Evolutionary conservation across 2,329 filamentous ascomycete genomes (phyloP).

Genomic region (Curvularia verruculosa): DNA sequence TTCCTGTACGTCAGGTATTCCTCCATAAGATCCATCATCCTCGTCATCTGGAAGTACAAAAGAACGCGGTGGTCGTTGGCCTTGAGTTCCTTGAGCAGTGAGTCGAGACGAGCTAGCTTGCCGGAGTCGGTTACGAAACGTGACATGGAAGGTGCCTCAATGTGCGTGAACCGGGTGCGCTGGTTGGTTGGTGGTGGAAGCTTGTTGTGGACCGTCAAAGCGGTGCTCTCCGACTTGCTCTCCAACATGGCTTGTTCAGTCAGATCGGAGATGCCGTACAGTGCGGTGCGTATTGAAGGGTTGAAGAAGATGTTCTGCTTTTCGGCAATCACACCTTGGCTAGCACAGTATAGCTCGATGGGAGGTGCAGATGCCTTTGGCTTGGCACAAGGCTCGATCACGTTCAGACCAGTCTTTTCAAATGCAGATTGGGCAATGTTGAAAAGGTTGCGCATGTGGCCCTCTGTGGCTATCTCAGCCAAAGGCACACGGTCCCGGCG

Average conservation of each 20-base stretch:
- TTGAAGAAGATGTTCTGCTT: conserved; percentile 81
- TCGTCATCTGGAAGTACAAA: conserved; percentile 99
- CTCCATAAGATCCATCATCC: conserved; percentile 99
- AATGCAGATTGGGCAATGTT: conserved; percentile 75
- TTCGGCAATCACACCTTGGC: conserved; percentile 67
- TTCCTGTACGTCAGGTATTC: conserved; percentile 98
- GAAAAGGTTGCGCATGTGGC: conserved; percentile 75
- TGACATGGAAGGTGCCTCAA: conserved; percentile 92
- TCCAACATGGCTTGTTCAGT: conserved; percentile 78
- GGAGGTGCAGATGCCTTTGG: conserved; percentile 85
- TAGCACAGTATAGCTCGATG: conserved; percentile 78
- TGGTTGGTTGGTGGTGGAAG: conserved; percentile 80
- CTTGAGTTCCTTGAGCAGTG: conserved; percentile 87
- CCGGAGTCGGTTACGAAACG: conserved; percentile 98
- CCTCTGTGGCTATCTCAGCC: conserved; percentile 72
- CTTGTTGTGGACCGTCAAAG: conserved; percentile 68
- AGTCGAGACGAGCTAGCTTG: conserved; percentile 90
- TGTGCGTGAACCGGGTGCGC: conserved; percentile 86
- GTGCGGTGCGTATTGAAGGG: conserved; percentile 69
- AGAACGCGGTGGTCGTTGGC: conserved; percentile 90
- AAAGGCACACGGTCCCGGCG: conserved; percentile 70
- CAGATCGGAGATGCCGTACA: conserved; percentile 69
- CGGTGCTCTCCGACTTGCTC: conserved; percentile 69
- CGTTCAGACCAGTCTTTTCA: conserved; percentile 71
- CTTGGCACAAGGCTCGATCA: conserved; percentile 80